These are phyloP conservation scores for Emmonsiellopsis sp. DNA, from an alignment of 2,329 filamentous ascomycete genomes.

Conservation along the genomic window DNA sequence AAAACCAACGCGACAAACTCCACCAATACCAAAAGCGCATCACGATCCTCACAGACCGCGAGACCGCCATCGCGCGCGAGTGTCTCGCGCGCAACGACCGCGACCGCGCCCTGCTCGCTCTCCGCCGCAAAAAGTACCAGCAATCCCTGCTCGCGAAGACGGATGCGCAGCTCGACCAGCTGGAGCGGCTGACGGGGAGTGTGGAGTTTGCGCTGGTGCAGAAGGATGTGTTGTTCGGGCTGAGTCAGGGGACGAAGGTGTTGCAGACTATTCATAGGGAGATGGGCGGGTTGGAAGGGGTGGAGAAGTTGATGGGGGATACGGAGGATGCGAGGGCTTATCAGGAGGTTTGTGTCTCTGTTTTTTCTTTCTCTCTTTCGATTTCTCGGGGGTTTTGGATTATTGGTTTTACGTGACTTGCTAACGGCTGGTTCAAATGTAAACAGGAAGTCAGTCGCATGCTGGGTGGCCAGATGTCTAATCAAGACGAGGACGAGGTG, in stretches of 20 bases:
- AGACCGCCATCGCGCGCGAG: constrained; percentile 76
- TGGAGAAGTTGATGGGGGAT: constrained; percentile 93
- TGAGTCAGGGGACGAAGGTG: constrained; percentile 85
- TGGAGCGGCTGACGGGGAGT: constrained; percentile 77
- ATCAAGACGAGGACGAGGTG: constrained; percentile 94
- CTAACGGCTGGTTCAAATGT: neutral
- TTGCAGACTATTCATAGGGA: constrained; percentile 86
- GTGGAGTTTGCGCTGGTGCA: constrained; percentile 96
- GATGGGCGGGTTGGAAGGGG: constrained; percentile 89
- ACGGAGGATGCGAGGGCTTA: constrained; percentile 84
- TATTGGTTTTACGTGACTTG: neutral
- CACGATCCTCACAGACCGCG: constrained; percentile 71
- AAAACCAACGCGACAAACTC: constrained; percentile 92
- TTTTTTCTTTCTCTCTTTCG: neutral
- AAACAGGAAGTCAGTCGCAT: constrained; percentile 81
- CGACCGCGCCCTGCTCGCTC: constrained; percentile 70
- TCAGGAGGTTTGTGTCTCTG: constrained; percentile 56
- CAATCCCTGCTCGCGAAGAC: constrained; percentile 81
- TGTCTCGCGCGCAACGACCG: constrained; percentile 76
- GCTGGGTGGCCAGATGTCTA: constrained; percentile 78
- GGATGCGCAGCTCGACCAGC: constrained; percentile 84
- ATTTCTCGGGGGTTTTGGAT: neutral
- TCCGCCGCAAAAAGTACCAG: constrained; percentile 95
- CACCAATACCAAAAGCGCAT: constrained; percentile 94
- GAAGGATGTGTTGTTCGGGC: constrained; percentile 87